A percentile compares a stretch with the other conserved stretches of the same genome.
phyloP scores from a whole-genome alignment of 1,284 basidiomycete genomes.

The Sanghuangporus sanghuang region DNA sequence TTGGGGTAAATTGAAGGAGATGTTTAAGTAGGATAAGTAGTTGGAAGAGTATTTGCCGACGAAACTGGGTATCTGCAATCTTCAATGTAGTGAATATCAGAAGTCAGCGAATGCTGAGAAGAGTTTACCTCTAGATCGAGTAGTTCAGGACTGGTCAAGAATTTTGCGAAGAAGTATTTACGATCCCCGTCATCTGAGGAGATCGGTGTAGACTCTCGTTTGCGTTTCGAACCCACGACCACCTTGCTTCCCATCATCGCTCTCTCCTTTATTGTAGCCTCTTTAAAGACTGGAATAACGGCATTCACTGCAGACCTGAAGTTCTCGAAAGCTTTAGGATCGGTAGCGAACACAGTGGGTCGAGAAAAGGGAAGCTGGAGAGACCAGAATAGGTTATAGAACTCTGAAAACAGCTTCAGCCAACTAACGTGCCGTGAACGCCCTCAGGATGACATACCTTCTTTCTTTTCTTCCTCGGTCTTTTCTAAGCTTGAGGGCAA shows the following conservation, averaged over 20 bases:
- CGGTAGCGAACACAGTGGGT: constrained; percentile 54
- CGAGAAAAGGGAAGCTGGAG: constrained; percentile 75
- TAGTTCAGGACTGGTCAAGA: constrained; percentile 80
- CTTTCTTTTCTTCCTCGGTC: constrained; percentile 45
- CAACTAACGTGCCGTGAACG: not conserved
- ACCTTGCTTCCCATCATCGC: constrained; percentile 72
- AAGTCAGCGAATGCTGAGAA: not conserved
- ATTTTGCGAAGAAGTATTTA: constrained; percentile 88
- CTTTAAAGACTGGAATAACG: constrained; percentile 72
- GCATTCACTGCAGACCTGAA: constrained; percentile 68
- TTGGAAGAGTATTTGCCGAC: constrained; percentile 88
- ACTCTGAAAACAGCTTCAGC: constrained; percentile 40
- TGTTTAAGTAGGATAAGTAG: constrained; percentile 80
- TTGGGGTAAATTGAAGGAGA: constrained; percentile 70
- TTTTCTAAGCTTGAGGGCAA: constrained; percentile 20
- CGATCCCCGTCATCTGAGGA: constrained; percentile 36
- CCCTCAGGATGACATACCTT: constrained; percentile 39
- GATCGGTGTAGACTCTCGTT: constrained; percentile 47
- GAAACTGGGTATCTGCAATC: constrained; percentile 86
- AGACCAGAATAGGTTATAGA: constrained; percentile 84
- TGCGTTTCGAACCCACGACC: constrained; percentile 47
- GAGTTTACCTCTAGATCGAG: constrained; percentile 75
- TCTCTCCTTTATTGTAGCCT: constrained; percentile 78
- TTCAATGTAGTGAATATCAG: constrained; percentile 28
- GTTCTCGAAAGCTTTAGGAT: constrained; percentile 45